Evolutionary conservation across 1,284 basidiomycete genomes (phyloP), one percentile per base, ranked within the genome.

Genomic region (Schizophyllum commune): DNA sequence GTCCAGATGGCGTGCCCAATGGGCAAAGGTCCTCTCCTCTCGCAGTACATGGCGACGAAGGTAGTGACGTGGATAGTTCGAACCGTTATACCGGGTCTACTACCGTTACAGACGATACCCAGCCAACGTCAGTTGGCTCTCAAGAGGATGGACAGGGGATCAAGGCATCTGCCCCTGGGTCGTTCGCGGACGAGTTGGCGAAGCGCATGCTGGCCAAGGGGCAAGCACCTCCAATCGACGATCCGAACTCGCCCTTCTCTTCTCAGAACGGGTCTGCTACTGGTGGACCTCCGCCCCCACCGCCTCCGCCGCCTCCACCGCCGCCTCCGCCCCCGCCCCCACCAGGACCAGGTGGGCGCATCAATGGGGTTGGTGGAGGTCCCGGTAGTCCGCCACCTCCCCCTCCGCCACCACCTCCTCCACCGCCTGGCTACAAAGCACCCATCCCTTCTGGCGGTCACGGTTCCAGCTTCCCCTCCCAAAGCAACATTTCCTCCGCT

Each of bases 121-220:
- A 75, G 61, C 71, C 79, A 27, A 88, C 85, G 17, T 87, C 87
- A 52, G 73, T 83, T 58, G 79, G 78, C 62, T 85, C 85, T 54
- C 73, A 74, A 52, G 69, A 68, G 57, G 66, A 68, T 20, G 74
- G 75, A 27, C 71, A 70, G 60, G 62, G 71, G 72, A 39, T 68
- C 71, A 58, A 47, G 39, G 39, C 39, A 47, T 69, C 75, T 55
- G 73, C 73, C 32, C 75, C 79, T 55, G 79, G 78, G 19, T 79
- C 82, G 0, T 75, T 87, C 56, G 80, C 84, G 32, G 86, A 88
- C 55, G 80, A 87, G 67, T 77, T 89, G 55, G 79, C 74, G 56
- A 82, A 81, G 67, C 83, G 82, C 60, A 65, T 86, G 51, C 73
- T 79, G 13, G 69, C 76, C 13, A 77, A 76, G 69, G 77, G 77